Evolutionary conservation across 1,284 basidiomycete genomes (phyloP).

Genomic region (Ustilago lituana): DNA sequence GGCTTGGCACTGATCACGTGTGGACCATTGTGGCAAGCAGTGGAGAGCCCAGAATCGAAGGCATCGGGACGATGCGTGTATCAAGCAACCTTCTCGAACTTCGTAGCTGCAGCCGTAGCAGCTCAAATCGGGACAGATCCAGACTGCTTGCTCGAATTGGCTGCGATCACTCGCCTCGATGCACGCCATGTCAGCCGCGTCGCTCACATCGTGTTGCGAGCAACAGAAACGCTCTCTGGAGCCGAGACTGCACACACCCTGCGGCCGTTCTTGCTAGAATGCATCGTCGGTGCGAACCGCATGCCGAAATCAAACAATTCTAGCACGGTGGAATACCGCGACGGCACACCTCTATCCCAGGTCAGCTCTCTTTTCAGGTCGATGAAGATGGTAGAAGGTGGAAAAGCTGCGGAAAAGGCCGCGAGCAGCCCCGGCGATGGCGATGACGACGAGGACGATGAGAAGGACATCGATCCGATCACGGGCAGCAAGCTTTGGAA

Average conservation of each 20-base stretch:
- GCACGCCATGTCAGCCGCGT: slow-evolving; percentile 16
- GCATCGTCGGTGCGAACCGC: slow-evolving; percentile 14
- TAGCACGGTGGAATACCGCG: slow-evolving; percentile 1
- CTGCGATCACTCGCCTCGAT: slow-evolving; percentile 27
- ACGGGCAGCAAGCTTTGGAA: slow-evolving; percentile 68
- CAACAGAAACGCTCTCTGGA: slow-evolving; percentile 4
- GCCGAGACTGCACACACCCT: slow-evolving; percentile 1
- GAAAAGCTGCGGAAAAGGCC: slow-evolving; percentile 28
- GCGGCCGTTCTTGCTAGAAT: slow-evolving; percentile 28
- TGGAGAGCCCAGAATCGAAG: slow-evolving; percentile 19
- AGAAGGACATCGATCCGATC: slow-evolving; percentile 51
- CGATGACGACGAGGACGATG: slow-evolving; percentile 31
- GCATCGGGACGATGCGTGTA: slow-evolving; percentile 23
- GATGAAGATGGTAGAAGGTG: not conserved
- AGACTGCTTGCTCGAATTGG: slow-evolving; percentile 11
- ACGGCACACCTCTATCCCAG: slow-evolving; percentile 19
- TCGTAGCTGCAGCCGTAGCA: slow-evolving; percentile 23
- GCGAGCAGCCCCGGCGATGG: slow-evolving; percentile 57
- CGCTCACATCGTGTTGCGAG: slow-evolving; percentile 14
- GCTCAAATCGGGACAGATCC: not conserved
- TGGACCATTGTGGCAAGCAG: slow-evolving; percentile 19
- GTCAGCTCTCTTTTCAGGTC: slow-evolving; percentile 20
- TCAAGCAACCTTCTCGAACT: slow-evolving; percentile 26
- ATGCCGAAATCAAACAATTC: slow-evolving; percentile 2
- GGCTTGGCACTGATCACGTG: slow-evolving; percentile 24